Conservation (phyloP, 805 yeast species). For the Blastobotrys muscicola region DNA sequence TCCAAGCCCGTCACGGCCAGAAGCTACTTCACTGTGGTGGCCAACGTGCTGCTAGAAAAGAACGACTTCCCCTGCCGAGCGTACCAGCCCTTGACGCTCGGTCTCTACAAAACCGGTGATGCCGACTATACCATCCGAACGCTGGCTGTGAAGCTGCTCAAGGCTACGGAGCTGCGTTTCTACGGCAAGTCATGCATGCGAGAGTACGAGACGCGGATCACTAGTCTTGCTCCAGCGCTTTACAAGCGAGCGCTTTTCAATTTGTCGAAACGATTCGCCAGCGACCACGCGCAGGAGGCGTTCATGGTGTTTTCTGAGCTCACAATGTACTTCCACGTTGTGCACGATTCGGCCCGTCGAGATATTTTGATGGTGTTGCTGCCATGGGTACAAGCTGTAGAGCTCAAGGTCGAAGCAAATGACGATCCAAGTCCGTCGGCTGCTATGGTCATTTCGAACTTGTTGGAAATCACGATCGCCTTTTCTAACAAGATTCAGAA, state of each 20-base stretch:
- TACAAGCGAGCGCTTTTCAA: slow-evolving; percentile 81
- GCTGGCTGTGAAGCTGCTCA: slow-evolving; percentile 63
- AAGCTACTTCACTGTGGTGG: slow-evolving; percentile 62
- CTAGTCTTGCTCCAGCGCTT: slow-evolving; percentile 69
- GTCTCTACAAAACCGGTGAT: slow-evolving; percentile 71
- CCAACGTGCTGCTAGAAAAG: slow-evolving; percentile 49
- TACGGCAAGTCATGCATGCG: slow-evolving; percentile 46
- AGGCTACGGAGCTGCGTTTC: slow-evolving; percentile 50
- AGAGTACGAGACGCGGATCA: slow-evolving; percentile 58
- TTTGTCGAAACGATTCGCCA: slow-evolving; percentile 64
- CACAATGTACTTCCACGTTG: slow-evolving; percentile 57
- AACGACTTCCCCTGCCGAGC: slow-evolving; percentile 43
- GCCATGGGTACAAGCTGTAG: slow-evolving; percentile 90
- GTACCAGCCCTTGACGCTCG: slow-evolving; percentile 63
- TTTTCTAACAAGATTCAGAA: slow-evolving; percentile 66
- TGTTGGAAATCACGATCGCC: slow-evolving; percentile 76
- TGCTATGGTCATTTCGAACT: slow-evolving; percentile 66
- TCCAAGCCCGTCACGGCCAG: slow-evolving; percentile 41
- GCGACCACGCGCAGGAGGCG: slow-evolving; percentile 46
- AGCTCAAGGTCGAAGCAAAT: slow-evolving; percentile 37
- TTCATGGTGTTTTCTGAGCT: slow-evolving; percentile 59
- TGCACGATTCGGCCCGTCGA: slow-evolving; percentile 50
- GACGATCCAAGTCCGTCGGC: slow-evolving; percentile 31
- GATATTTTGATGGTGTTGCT: slow-evolving; percentile 72
- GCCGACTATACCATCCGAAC: slow-evolving; percentile 57